These are phyloP conservation scores for Epichloe festucae DNA, from an alignment of 2,329 filamentous ascomycete genomes.

Conservation along the genomic window DNA sequence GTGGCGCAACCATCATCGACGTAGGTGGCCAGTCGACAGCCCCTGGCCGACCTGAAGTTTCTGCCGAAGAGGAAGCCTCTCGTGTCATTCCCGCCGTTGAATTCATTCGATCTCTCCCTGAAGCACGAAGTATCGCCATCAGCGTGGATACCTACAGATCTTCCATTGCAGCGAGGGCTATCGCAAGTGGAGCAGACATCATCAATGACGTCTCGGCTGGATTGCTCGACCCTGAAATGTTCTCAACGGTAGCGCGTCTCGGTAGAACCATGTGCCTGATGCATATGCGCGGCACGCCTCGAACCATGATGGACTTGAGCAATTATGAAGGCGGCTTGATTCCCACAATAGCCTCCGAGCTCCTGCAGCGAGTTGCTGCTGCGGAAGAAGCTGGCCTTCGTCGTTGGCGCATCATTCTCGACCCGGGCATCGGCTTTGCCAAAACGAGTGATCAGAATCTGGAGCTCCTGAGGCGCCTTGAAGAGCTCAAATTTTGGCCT, in stretches of 20 bases:
- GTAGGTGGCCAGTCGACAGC: slow-evolving; percentile 89
- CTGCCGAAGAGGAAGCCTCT: slow-evolving; percentile 57
- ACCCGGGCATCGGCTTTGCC: slow-evolving; percentile 89
- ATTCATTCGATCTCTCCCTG: slow-evolving; percentile 54
- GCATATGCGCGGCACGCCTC: slow-evolving; percentile 85
- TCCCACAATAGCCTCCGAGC: slow-evolving; percentile 50
- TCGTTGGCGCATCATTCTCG: slow-evolving; percentile 88
- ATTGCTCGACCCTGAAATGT: slow-evolving; percentile 65
- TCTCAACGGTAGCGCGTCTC: slow-evolving; percentile 62
- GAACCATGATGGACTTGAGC: slow-evolving; percentile 61
- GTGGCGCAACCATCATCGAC: slow-evolving; percentile 76
- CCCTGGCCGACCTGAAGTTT: slow-evolving; percentile 57
- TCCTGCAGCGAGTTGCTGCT: slow-evolving; percentile 54
- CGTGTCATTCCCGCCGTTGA: slow-evolving; percentile 71
- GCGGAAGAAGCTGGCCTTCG: slow-evolving; percentile 72
- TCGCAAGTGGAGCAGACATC: slow-evolving; percentile 72
- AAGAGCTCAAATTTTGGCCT: slow-evolving; percentile 49
- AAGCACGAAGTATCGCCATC: slow-evolving; percentile 52
- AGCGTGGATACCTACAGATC: slow-evolving; percentile 92
- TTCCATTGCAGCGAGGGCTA: slow-evolving; percentile 62
- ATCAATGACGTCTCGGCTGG: slow-evolving; percentile 93
- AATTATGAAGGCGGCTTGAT: slow-evolving; percentile 59
- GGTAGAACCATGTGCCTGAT: slow-evolving; percentile 73
- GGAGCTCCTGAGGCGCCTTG: slow-evolving; percentile 56
- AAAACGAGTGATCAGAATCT: slow-evolving; percentile 75